Conservation (phyloP, 2,329 filamentous ascomycete genomes). For the Penicillium italicum region DNA sequence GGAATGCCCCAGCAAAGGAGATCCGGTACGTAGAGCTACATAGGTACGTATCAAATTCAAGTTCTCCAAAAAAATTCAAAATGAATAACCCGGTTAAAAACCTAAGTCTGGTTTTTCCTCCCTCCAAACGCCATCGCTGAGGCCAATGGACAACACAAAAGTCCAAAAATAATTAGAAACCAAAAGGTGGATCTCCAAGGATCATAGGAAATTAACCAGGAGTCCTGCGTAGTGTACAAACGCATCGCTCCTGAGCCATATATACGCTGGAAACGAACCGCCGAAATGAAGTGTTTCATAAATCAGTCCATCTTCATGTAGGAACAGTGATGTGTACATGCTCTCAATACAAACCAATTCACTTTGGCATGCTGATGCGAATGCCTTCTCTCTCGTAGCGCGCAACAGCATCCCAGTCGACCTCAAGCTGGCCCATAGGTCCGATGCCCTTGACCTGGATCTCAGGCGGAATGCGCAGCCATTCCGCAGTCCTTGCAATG, state of each 20-base stretch:
- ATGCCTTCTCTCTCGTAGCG: conserved; percentile 28
- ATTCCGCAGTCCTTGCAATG: conserved; percentile 8
- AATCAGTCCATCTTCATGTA: conserved; percentile 3
- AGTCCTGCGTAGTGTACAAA: conserved; percentile 23
- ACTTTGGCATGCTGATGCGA: conserved; percentile 27
- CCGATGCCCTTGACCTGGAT: conserved; percentile 8
- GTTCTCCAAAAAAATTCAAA: background rate
- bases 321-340: background rate
- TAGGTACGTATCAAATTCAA: background rate
- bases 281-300: conserved; percentile 12
- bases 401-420: conserved; percentile 43
- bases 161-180: conserved; percentile 2
- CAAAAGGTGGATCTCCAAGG: conserved; percentile 1
- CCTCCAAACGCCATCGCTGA: conserved; percentile 27
- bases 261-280: conserved; percentile 17
- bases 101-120: conserved; percentile 12
- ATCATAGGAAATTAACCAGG: conserved; percentile 12
- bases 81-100: background rate
- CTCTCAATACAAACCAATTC: background rate
- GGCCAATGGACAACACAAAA: conserved; percentile 16
- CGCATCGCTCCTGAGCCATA: conserved; percentile 16
- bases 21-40: background rate
- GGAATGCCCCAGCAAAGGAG: background rate
- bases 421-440: conserved; percentile 29
- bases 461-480: conserved; percentile 14